Evolutionary conservation across 2,329 filamentous ascomycete species (phyloP).

Genomic region (Fusarium acutatum): DNA sequence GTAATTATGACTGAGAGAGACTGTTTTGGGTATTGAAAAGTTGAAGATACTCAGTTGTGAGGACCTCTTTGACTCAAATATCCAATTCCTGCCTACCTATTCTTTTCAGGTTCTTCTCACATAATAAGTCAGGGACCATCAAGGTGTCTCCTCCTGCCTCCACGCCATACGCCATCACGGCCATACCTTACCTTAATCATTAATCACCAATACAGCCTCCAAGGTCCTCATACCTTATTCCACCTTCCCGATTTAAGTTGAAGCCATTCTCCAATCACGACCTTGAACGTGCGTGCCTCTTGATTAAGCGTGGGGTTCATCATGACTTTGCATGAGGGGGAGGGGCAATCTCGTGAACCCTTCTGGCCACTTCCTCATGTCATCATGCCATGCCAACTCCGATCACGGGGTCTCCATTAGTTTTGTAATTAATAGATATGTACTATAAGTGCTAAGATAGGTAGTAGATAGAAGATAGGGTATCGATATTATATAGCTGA

Average conservation of each 20-base stretch:
- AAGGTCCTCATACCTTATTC: constrained; percentile 5
- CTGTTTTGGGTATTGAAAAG: neutral
- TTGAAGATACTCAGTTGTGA: neutral
- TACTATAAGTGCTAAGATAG: neutral
- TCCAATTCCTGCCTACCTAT: neutral
- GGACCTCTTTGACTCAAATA: constrained; percentile 23
- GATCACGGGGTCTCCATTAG: neutral
- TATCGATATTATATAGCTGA: constrained; percentile 31
- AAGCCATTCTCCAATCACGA: constrained; percentile 21
- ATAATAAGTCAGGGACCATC: constrained; percentile 20
- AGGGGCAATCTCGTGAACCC: constrained; percentile 30
- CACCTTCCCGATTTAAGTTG: neutral
- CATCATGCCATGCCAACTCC: constrained; percentile 7
- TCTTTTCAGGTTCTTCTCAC: neutral
- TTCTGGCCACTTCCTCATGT: constrained; percentile 21
- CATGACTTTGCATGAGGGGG: constrained; percentile 20
- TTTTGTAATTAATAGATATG: too few species aligned
- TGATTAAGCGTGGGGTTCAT: constrained; percentile 14
- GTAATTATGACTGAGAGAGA: neutral
- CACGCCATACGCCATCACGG: constrained; percentile 3
- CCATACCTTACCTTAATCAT: neutral
- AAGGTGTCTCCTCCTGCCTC: constrained; percentile 19
- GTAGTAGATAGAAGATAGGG: neutral
- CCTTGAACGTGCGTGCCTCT: neutral
- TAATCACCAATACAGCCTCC: neutral